Conservation (phyloP, 2,329 filamentous ascomycete genomes). For the Colletotrichum euphorbiae region DNA sequence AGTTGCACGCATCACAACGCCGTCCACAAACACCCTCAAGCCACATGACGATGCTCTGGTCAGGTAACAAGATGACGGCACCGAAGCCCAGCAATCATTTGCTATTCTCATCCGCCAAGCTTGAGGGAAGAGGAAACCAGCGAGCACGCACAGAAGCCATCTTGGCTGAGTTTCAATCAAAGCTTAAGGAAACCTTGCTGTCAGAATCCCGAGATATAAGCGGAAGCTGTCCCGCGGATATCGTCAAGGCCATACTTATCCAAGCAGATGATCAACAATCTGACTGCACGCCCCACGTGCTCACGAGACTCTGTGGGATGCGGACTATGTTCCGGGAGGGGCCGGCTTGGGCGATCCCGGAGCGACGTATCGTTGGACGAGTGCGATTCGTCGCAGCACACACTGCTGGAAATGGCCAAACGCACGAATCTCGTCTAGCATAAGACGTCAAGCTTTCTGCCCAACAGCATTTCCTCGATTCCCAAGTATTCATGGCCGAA, state of each 20-base stretch:
- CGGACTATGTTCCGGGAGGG: slow-evolving; percentile 5
- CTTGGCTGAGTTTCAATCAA: slow-evolving; percentile 11
- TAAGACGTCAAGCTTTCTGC: slow-evolving; percentile 13
- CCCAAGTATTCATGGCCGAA: not conserved
- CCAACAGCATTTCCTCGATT: slow-evolving; percentile 18
- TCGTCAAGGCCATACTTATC: not conserved
- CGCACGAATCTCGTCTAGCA: not conserved
- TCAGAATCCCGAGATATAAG: not conserved
- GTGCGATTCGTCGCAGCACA: not conserved
- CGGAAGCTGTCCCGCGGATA: not conserved
- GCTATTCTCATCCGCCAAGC: not conserved
- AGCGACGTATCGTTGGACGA: not conserved
- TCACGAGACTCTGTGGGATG: slow-evolving; percentile 17
- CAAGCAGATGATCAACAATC: not conserved
- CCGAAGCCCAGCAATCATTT: no score
- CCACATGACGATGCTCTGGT: no score
- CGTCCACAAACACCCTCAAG: no score
- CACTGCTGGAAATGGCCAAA: not conserved
- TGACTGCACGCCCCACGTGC: slow-evolving; percentile 27
- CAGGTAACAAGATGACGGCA: no score
- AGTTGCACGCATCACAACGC: no score
- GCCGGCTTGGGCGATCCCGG: slow-evolving; percentile 22
- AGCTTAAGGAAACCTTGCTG: slow-evolving; percentile 1
- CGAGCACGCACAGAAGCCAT: not conserved
- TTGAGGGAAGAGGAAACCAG: not conserved